phyloP scores from a whole-genome alignment of 2,329 filamentous ascomycete species.

The Calonectria fujianensis region DNA sequence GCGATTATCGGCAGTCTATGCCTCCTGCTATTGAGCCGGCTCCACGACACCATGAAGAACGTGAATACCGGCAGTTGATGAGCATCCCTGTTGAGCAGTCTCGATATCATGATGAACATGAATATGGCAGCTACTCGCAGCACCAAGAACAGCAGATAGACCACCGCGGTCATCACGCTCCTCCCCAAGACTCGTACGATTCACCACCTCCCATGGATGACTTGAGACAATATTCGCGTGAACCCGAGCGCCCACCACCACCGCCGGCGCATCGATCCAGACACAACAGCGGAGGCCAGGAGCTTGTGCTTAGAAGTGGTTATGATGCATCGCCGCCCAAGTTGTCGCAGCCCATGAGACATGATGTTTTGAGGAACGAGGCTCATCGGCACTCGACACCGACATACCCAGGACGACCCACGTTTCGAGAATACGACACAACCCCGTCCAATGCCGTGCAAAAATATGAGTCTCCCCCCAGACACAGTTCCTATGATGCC shows the following conservation, averaged over 20 bases:
- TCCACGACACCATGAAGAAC: conserved; percentile 61
- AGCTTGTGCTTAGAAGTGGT: conserved; percentile 63
- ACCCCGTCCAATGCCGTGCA: conserved; percentile 60
- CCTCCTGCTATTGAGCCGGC: conserved; percentile 60
- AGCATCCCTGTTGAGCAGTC: conserved; percentile 1
- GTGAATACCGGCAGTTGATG: conserved; percentile 17
- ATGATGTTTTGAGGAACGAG: conserved; percentile 75
- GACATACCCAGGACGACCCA: conserved; percentile 72
- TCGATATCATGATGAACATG: conserved; percentile 2
- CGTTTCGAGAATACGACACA: conserved; percentile 71
- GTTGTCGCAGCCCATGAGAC: conserved; percentile 70
- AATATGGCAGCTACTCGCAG: conserved; percentile 57
- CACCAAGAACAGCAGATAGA: conserved; percentile 63
- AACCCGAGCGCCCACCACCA: conserved; percentile 71
- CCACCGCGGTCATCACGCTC: conserved; percentile 59
- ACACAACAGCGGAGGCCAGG: conserved; percentile 67
- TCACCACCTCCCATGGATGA: conserved; percentile 56
- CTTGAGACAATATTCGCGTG: conserved; percentile 59
- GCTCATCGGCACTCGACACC: conserved; percentile 72
- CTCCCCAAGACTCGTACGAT: conserved; percentile 59
- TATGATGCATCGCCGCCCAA: conserved; percentile 66
- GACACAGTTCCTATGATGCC: conserved; percentile 72
- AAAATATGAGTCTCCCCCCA: conserved; percentile 63
- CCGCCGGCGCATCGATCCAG: conserved; percentile 73
- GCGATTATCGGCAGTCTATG: conserved; percentile 53